These are phyloP conservation scores for Eimeria sp. DNA, from an alignment of 169 alveolate species.

Conservation along the genomic window DNA sequence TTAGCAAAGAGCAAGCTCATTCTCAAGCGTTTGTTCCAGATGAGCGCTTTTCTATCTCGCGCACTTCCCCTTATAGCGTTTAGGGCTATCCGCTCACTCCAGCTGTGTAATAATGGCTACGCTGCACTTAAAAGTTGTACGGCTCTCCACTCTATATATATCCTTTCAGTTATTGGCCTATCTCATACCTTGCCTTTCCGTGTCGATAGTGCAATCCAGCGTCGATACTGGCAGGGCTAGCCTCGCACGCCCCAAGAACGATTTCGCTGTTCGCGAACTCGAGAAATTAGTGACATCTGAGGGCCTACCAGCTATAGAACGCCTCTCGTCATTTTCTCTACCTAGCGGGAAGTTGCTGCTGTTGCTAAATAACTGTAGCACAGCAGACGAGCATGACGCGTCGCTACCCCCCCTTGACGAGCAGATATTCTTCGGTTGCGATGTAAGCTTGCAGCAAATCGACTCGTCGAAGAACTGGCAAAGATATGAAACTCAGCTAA, in stretches of 20 bases:
- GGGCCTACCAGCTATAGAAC: constrained; percentile 53
- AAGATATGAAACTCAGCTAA: not conserved
- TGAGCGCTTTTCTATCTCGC: not conserved
- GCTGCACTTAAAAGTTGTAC: not conserved
- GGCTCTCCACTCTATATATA: not conserved
- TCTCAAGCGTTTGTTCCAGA: not conserved
- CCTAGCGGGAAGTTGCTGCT: constrained; percentile 60
- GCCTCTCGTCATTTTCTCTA: constrained; percentile 19
- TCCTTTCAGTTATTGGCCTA: not conserved
- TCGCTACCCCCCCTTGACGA: constrained; percentile 12
- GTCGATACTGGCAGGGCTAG: constrained; percentile 44
- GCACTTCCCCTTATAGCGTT: not conserved
- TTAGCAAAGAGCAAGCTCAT: not conserved
- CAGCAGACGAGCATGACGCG: constrained; percentile 45
- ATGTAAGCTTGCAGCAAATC: constrained; percentile 26
- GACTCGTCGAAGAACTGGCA: constrained; percentile 34
- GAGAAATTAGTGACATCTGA: not conserved
- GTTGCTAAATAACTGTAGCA: constrained; percentile 58
- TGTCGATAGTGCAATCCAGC: not conserved
- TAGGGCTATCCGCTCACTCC: not conserved
- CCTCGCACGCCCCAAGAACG: constrained; percentile 33
- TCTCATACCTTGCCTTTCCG: constrained; percentile 16
- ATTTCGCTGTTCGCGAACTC: constrained; percentile 20
- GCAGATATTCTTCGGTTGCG: constrained; percentile 44
- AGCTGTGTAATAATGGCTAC: not conserved